A percentile compares a stretch with the other conserved stretches of the same genome.
phyloP scores from a whole-genome alignment of 2,329 filamentous ascomycete genomes.

The Celoporthe dispersa region DNA sequence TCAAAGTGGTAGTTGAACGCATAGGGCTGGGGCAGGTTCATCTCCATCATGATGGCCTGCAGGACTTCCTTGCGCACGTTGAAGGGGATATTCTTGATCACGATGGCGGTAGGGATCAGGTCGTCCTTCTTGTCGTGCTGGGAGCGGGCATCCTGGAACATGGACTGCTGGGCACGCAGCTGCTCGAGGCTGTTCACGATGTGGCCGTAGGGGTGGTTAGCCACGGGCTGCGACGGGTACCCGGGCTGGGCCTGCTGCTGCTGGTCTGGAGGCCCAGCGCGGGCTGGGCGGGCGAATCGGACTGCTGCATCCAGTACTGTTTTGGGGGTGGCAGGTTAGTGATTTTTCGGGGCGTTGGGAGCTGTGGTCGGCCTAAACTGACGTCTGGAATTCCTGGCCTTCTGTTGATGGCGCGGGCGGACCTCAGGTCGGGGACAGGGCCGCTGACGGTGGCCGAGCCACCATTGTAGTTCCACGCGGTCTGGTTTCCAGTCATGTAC shows the following conservation, averaged over 20 bases:
- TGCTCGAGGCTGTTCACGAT: slow-evolving; percentile 44
- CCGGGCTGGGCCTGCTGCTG: slow-evolving; percentile 20
- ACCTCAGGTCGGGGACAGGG: slow-evolving; percentile 66
- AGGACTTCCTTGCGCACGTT: slow-evolving; percentile 97
- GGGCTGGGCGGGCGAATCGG: slow-evolving; percentile 31
- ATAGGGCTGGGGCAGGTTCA: slow-evolving; percentile 92
- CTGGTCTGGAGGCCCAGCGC: slow-evolving; percentile 46
- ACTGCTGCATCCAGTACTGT: slow-evolving; percentile 58
- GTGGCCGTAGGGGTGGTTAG: slow-evolving; percentile 43
- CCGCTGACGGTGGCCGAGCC: slow-evolving; percentile 48
- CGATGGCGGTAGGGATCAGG: slow-evolving; percentile 95
- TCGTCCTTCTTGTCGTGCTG: slow-evolving; percentile 61
- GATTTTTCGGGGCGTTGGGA: slow-evolving; percentile 22
- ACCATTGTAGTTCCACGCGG: slow-evolving; percentile 38
- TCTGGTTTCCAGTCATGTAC: slow-evolving; percentile 35
- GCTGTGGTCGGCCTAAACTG: slow-evolving; percentile 44
- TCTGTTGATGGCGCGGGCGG: slow-evolving; percentile 70
- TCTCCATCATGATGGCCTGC: slow-evolving; percentile 89
- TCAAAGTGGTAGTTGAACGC: slow-evolving; percentile 99
- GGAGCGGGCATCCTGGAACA: slow-evolving; percentile 44
- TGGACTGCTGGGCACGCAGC: slow-evolving; percentile 44
- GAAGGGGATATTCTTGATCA: slow-evolving; percentile 99
- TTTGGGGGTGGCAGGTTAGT: slow-evolving; percentile 27
- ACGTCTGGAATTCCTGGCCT: slow-evolving; percentile 35
- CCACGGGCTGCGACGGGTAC: slow-evolving; percentile 35